These are phyloP conservation scores for Backusella tuberculispora DNA, from an alignment of 192 early-diverging fungal genomes.

Conservation along the genomic window DNA sequence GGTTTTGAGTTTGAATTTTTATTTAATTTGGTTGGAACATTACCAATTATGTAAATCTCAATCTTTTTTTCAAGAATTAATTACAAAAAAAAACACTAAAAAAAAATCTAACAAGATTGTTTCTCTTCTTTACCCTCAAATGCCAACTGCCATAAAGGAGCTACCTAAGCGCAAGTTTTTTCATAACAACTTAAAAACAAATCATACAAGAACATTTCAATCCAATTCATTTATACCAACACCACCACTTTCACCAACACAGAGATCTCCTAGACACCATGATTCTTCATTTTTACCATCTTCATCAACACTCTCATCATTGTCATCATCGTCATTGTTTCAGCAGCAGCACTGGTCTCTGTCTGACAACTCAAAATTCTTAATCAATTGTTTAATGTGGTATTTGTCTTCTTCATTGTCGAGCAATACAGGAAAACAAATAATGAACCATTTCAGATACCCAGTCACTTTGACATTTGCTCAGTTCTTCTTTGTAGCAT, in stretches of 20 bases:
- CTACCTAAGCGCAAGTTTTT: not conserved
- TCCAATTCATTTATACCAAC: not conserved
- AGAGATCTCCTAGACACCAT: not conserved
- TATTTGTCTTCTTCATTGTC: conserved; percentile 82
- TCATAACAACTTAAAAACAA: conserved; percentile 1
- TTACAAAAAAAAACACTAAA: not conserved
- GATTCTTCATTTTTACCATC: not conserved
- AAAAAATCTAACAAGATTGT: not conserved
- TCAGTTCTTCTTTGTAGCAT: conserved; percentile 79
- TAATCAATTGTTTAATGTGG: conserved; percentile 75
- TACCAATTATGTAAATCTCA: not conserved
- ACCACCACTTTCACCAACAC: not conserved
- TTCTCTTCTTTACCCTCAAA: not conserved
- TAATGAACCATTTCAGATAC: conserved; percentile 75
- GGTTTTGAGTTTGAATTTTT: not conserved
- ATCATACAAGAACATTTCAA: not conserved
- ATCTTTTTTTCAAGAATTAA: not conserved
- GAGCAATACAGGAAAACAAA: conserved; percentile 81
- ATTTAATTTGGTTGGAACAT: not conserved
- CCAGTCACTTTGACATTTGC: conserved; percentile 83
- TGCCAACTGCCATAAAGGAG: not conserved
- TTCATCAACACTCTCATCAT: not conserved
- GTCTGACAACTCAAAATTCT: conserved; percentile 45
- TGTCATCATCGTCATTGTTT: not conserved
- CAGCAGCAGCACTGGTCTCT: not conserved